Conservation (phyloP, 2,329 filamentous ascomycete species). For the Lecanoromycetidae sp. region DNA sequence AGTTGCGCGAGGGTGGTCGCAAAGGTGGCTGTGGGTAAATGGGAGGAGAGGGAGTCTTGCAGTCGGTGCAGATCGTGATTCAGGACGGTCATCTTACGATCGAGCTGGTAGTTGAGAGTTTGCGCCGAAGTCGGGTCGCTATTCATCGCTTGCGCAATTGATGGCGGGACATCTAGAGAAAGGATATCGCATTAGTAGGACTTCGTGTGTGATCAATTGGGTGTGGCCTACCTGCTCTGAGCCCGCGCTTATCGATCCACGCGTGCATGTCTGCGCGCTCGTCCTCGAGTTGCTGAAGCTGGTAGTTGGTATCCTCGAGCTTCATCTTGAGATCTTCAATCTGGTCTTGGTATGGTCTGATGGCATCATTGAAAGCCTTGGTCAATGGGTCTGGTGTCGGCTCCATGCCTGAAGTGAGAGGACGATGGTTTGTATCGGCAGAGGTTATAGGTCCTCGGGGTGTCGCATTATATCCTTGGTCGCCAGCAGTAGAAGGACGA, state of each 20-base stretch:
- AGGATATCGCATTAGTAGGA: neutral
- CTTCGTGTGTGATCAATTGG: neutral
- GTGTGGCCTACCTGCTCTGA: constrained; percentile 35
- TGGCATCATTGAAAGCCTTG: constrained; percentile 42
- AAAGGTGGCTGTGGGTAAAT: constrained; percentile 41
- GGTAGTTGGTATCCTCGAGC: constrained; percentile 38
- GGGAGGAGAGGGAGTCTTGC: constrained; percentile 44
- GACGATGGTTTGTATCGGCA: constrained; percentile 1
- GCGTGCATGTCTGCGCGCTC: constrained; percentile 41
- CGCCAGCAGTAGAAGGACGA: constrained; percentile 16
- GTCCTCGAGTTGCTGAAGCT: constrained; percentile 39
- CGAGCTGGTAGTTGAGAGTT: constrained; percentile 43
- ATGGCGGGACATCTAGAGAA: constrained; percentile 38
- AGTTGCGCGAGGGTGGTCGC: constrained; percentile 43
- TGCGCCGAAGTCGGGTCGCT: constrained; percentile 36
- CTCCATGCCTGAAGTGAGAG: constrained; percentile 23
- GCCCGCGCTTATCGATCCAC: constrained; percentile 44
- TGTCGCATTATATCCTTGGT: constrained; percentile 12
- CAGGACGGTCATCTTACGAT: constrained; percentile 46
- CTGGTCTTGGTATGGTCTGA: constrained; percentile 41
- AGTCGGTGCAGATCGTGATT: constrained; percentile 46
- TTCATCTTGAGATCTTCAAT: constrained; percentile 41
- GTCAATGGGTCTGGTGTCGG: constrained; percentile 40
- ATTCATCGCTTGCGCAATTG: constrained; percentile 43
- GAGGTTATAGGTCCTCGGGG: constrained; percentile 12